Evolutionary conservation across 305 asterid species (phyloP), one percentile per base, ranked within the genome.

Genomic region (Fraxinus greggii): DNA sequence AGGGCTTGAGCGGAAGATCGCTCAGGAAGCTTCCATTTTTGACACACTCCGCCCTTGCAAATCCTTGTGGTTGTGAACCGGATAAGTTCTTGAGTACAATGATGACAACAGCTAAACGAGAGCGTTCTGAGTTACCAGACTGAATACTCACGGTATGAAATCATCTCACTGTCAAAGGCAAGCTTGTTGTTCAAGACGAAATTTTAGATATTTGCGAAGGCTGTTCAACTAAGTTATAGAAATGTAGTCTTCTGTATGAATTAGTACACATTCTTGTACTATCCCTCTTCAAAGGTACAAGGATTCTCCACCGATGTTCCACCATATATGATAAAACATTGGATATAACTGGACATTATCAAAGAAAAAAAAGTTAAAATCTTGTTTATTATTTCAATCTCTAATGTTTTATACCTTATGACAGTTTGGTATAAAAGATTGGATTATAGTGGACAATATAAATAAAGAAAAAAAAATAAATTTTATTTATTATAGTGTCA

Each of bases 1-100:
- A 95, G 99, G 99, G 99, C n/a, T 84, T 93, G 90, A 94, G 99
- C 77, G 99, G 99, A 67, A 91, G 99, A 83, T 86, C 98, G 24
- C 94, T 94, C 80, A 90, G 99, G 85, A 94, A 94, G 91, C 98
- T 95, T 81, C 99, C 99, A 1, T 95, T 95, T 86, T 84, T 95
- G 87, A 87, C 97, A 21, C 96, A 94, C 76, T 97, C 99, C 8
- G 95, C 98, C 84, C 92, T 91, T 74, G 85, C 94, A 21, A 88
- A 87, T 81, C 94, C 98, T 15, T 84, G 80, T 75, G 82, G 88
- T 67, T 90, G 94, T 69, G 93, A 89, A 69, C 89, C 96, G 15
- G 83, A 76, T 40, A 92, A 80, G 32, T 94, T 95, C 88, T 85
- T 95, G 92, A 83, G 83, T 31, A 88, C 89, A 82, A 91, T 95